Evolutionary conservation across 148 eudicot species (phyloP).

Genomic region (Rhododendron henanense): DNA sequence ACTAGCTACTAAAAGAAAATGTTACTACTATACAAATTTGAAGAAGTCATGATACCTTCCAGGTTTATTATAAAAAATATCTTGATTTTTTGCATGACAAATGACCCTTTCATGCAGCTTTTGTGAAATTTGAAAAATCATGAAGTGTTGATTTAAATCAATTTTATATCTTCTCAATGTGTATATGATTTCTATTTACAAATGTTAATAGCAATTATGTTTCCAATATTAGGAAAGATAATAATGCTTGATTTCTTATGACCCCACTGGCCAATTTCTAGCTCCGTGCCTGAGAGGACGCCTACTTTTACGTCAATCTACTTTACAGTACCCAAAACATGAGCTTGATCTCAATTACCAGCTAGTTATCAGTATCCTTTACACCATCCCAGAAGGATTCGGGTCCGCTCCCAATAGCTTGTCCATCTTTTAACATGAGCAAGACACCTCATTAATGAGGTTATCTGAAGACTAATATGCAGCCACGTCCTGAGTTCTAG

Average conservation of each 20-base stretch:
- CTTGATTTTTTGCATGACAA: neutral
- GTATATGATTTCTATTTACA: neutral
- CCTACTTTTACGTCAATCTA: neutral
- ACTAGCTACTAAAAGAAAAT: neutral
- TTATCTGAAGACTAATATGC: no score
- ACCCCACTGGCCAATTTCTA: neutral
- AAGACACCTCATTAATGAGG: no score
- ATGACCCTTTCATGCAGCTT: neutral
- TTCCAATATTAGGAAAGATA: neutral
- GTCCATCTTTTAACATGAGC: neutral
- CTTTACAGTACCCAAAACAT: neutral
- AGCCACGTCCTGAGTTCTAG: no score
- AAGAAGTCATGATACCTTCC: neutral
- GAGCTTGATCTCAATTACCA: neutral
- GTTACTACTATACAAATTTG: neutral
- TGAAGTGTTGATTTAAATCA: neutral
- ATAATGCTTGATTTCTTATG: neutral
- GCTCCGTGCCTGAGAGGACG: neutral
- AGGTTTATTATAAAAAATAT: neutral
- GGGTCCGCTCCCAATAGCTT: neutral
- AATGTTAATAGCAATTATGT: neutral
- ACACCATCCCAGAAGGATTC: neutral
- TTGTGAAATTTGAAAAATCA: neutral
- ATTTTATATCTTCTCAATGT: neutral
- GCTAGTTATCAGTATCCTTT: neutral